A percentile compares a stretch with the other conserved stretches of the same genome.
Evolutionary conservation across 2,329 filamentous ascomycete genomes (phyloP).

Genomic region (Cryphonectria naterciae): DNA sequence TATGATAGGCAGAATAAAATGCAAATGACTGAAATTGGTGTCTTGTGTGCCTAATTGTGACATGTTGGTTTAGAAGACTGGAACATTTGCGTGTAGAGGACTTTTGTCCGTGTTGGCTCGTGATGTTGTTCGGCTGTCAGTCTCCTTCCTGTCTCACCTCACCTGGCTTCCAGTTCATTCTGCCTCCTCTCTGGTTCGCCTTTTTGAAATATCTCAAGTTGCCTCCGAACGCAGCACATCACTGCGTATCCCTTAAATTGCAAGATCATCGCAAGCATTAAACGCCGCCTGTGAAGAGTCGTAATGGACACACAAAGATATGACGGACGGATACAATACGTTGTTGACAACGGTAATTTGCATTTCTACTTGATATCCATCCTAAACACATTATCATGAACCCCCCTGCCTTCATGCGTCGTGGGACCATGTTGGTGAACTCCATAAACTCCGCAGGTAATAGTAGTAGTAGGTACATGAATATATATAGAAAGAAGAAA

Average conservation of each 20-base stretch:
- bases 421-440: background rate
- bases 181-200: background rate
- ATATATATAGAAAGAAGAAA: background rate
- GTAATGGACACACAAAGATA: background rate
- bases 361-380: background rate
- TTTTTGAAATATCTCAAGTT: background rate
- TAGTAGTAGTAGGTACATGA: background rate
- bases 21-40: slow-evolving; percentile 22
- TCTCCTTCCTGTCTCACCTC: background rate
- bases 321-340: background rate
- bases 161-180: background rate
- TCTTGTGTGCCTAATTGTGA: background rate
- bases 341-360: background rate
- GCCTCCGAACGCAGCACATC: background rate
- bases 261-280: background rate
- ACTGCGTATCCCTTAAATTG: background rate
- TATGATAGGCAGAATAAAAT: slow-evolving; percentile 27
- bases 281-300: background rate
- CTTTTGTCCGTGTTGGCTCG: background rate
- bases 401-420: background rate
- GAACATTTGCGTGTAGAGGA: background rate
- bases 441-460: background rate
- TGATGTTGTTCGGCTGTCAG: background rate
- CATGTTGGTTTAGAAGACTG: background rate
- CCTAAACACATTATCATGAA: slow-evolving; percentile 21